Evolutionary conservation across 2,329 filamentous ascomycete species (phyloP), one percentile per base, ranked within the genome.

Genomic region (Fusarium equiseti): DNA sequence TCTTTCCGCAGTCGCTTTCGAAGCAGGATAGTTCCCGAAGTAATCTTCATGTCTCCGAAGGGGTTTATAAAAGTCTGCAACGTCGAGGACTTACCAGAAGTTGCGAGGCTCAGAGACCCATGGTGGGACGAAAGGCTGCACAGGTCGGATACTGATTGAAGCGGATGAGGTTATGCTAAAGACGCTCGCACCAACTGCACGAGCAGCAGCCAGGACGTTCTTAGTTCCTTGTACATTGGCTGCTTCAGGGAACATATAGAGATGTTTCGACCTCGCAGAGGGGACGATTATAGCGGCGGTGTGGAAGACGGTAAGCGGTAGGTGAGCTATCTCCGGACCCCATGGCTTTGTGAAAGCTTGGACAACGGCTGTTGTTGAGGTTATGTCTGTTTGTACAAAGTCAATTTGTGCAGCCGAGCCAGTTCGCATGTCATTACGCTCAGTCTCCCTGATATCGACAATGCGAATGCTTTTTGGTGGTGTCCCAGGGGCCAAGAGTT

Each of bases 231-330:
- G 27, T 3, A 66, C n/a, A 31, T 66, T 66, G 10, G 54, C 35
- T 13, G 18, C 8, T 15, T 66, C 54, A 6, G 38, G 50, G 13
- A 66, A 42, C 2, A 22, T 35, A n/a, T 50, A 66, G 4, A 66
- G 54, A 16, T 60, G 27, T 18, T 40, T 60, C 5, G 61, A 54
- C 31, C 61, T 29, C 8, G 61, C 22, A 5, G 61, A 59, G 5
- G 54, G 48, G 13, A 51, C 8, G 20, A 66, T 66, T 1, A 61
- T 8, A 38, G 61, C 55, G 15, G 49, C 49, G 9, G 43, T 66
- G 24, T 66, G 61, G 15, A 50, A 66, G 16, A 60, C 63, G 1
- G 63, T 66, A 9, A 66, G 54, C 6, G 61, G 61, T 2, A 66
- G 7, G 7, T 48, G 24, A 20, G 44, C 31, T 42, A 51, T 20